These are phyloP conservation scores for Leccinum angustisporum DNA, from an alignment of 1,284 basidiomycete species.

Conservation along the genomic window DNA sequence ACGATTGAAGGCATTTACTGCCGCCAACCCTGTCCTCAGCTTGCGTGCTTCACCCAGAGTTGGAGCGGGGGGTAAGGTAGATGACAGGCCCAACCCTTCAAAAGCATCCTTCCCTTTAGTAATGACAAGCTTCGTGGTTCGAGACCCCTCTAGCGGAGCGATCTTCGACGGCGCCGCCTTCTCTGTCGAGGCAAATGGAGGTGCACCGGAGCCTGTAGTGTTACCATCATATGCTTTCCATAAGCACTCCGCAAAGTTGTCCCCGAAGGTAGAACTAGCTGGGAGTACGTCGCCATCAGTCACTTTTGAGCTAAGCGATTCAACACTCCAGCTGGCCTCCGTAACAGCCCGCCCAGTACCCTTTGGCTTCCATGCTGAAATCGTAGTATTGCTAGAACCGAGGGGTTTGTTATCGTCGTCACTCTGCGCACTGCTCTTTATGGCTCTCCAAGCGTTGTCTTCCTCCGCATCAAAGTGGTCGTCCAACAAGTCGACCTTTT, in stretches of 20 bases:
- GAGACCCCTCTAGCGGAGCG: conserved; percentile 29
- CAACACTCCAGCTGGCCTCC: conserved; percentile 52
- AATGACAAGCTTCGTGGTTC: conserved; percentile 29
- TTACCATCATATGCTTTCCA: conserved; percentile 47
- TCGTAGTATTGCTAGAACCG: conserved; percentile 36
- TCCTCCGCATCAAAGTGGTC: conserved; percentile 48
- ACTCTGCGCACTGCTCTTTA: conserved; percentile 23
- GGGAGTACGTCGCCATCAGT: conserved; percentile 22
- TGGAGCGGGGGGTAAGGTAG: conserved; percentile 48
- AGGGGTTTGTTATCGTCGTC: conserved; percentile 33
- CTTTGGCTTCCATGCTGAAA: conserved; percentile 36
- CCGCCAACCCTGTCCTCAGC: conserved; percentile 62
- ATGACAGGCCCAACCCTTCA: conserved; percentile 63
- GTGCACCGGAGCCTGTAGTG: conserved; percentile 26
- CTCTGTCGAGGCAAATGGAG: conserved; percentile 25
- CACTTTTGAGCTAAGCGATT: conserved; percentile 25
- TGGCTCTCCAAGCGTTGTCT: conserved; percentile 54
- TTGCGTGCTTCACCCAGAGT: conserved; percentile 76
- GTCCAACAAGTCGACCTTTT: conserved; percentile 41
- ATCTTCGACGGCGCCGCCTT: conserved; percentile 25
- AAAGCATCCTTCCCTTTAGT: conserved; percentile 67
- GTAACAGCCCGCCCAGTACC: conserved; percentile 12
- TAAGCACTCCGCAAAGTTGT: conserved; percentile 60
- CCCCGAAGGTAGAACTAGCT: conserved; percentile 34
- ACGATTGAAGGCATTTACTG: conserved; percentile 38